phyloP scores from a whole-genome alignment of 176 grass and related monocot genomes.

The Dendrocalamus sinicus region DNA sequence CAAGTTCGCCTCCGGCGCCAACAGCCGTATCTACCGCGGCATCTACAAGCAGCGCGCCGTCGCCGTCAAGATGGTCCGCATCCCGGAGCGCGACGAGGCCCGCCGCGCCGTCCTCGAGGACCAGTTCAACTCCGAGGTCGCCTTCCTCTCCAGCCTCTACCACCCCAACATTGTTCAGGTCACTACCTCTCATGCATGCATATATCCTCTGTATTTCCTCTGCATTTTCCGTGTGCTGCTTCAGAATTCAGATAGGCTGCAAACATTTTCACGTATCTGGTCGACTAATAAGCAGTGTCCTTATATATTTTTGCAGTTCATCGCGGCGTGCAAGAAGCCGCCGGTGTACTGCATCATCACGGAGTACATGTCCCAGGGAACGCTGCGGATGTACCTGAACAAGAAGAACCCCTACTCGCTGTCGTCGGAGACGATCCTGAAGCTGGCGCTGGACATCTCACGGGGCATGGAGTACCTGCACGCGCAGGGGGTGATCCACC shows the following conservation, averaged over 20 bases:
- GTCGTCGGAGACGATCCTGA: conserved; percentile 81
- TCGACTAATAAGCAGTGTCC: background rate
- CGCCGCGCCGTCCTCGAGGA: conserved; percentile 68
- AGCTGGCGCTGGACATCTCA: conserved; percentile 90
- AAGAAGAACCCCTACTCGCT: conserved; percentile 98
- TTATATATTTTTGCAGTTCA: conserved; percentile 60
- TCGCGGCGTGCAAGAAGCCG: conserved; percentile 92
- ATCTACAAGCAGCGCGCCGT: conserved; percentile 96
- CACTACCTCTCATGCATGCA: background rate
- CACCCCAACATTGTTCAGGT: conserved; percentile 97
- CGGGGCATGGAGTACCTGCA: conserved; percentile 97
- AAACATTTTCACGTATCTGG: background rate
- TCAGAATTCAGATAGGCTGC: background rate
- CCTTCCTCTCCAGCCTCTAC: conserved; percentile 85
- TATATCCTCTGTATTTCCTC: background rate
- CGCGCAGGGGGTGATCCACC: conserved; percentile 91
- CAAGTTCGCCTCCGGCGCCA: conserved; percentile 93
- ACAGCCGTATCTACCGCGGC: conserved; percentile 95
- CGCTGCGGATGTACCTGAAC: conserved; percentile 97
- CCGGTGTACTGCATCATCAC: conserved; percentile 99
- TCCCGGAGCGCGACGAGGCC: conserved; percentile 91
- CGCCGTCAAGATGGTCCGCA: conserved; percentile 92
- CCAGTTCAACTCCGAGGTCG: conserved; percentile 97
- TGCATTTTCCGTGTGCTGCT: background rate
- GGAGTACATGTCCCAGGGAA: conserved; percentile 99